Base-by-base conservation (phyloP, 2,329 filamentous ascomycete genomes). In the Aphanocladium album region DNA sequence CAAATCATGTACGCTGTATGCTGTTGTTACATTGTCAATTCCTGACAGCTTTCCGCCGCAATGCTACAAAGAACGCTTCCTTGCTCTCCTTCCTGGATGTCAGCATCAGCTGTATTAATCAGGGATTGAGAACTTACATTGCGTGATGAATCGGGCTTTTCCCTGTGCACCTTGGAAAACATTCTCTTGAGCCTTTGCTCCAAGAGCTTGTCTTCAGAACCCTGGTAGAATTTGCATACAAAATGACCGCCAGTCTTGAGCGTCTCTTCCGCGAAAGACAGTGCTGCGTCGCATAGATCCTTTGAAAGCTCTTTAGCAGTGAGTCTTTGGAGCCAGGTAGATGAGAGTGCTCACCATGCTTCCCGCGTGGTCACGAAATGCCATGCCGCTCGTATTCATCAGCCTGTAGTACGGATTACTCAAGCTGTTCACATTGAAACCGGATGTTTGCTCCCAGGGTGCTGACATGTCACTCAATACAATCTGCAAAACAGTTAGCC, bases 381-480 rank as follows among this genome's bases (percentile, higher is more conserved):
- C 76, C 69, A 91, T 89, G 60, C 95, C 95, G 77, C 90, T 96
- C 68, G 93, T 97, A 77, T 99, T 99, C 92, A 97, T 96, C 89
- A 99, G 89, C 95, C 95, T 99, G 83, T 78, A 75, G 86, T 96
- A 95, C 66, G 92, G 91, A 85, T 95, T 89, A 93, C 88, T 96
- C 85, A 97, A 83, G 80, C 88, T 96, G 79, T 86, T 91, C 80
- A 89, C 88, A 79, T 85, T 88, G 79, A 90, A 92, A 71, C 88
- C 89, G 70, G 82, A 81, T 57, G 84, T 89, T 79, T 90, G 89
- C 69, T 86, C 82, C 92, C 92, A 97, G 89, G 95, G 93, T 83
- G 83, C 93, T 85, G 88, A 99, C 95, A 99, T 99, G 84, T 99
- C 95, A 86, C 91, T 96, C 72, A 99, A 80, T 72, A 99, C 91